These are phyloP conservation scores for Rhododendron ferrugineum DNA, from an alignment of 148 eudicot species.

Conservation along the genomic window DNA sequence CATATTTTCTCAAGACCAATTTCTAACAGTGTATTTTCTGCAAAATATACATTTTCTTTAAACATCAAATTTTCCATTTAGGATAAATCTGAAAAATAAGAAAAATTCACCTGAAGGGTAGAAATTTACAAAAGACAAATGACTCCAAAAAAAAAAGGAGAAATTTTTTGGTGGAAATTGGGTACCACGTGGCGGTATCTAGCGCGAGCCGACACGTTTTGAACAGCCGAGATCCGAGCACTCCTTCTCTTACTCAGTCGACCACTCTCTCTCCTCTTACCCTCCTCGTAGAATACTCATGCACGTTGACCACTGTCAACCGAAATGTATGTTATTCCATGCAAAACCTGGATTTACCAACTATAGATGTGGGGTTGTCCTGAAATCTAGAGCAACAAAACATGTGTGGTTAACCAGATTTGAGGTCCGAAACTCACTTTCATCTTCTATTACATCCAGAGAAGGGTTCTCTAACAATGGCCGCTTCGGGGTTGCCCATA, in stretches of 20 bases:
- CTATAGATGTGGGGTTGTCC: not conserved
- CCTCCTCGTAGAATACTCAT: not conserved
- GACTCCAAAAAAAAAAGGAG: not conserved
- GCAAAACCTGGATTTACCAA: not conserved
- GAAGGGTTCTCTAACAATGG: not conserved
- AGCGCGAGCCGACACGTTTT: too few species aligned
- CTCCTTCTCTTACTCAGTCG: too few species aligned
- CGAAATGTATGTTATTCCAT: not conserved
- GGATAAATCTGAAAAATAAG: too few species aligned
- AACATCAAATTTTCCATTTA: too few species aligned
- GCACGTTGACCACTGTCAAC: not conserved
- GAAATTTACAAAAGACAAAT: not conserved
- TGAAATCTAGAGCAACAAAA: not conserved
- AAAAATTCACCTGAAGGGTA: too few species aligned
- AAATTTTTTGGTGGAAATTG: not conserved
- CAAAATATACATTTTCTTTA: too few species aligned
- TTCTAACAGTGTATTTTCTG: not conserved
- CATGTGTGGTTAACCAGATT: not conserved
- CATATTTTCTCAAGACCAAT: too few species aligned
- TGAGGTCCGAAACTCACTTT: not conserved
- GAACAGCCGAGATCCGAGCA: too few species aligned
- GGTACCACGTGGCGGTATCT: too few species aligned
- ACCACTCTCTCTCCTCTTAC: too few species aligned
- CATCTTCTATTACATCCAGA: not conserved
- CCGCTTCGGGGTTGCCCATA: not conserved